Base-by-base conservation (phyloP, 441 rosid genomes). In the Syzygium syzygioides region DNA sequence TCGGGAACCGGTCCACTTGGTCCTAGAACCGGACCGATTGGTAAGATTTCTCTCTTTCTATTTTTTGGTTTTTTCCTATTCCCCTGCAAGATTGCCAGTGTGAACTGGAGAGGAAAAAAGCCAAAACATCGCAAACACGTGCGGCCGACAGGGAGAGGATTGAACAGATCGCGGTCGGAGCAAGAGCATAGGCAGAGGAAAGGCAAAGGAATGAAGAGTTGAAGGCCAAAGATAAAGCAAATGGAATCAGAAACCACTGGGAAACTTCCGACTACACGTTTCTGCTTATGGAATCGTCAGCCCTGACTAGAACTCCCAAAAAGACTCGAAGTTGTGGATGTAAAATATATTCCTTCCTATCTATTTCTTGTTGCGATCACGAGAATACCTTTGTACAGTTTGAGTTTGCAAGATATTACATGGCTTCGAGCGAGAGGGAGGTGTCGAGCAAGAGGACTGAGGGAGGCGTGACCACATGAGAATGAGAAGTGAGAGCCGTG, bases 181-280 rank as follows among this genome's bases (percentile, higher is more conserved):
- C 96, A 87, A 95, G 92, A 91, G 94, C 93, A 76, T 90, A 94
- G 92, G 96, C 95, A 34, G 90, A 86, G 85, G 92, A 95, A 89
- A 96, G 90, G 79, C 90, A 89, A 85, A 87, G 87, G 86, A 94
- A 92, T 1, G 94, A 95, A 86, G 98, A 93, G 92, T 34, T 89
- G 11, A 93, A 94, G 91, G 95, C 91, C 57, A 94, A 92, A 93
- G 93, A 90, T 79, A 96, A 96, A 90, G 98, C 98, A 85, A 92
- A 96, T 88, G 91, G 41, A 79, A 91, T 92, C 90, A 94, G 96
- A 91, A 91, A 85, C 87, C 87, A 94, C 95, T 7, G 96, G 96
- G 88, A 85, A 87, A 87, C 48, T 89, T 79, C 96, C 97, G 0
- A 89, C 68, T 9, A 52, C 93, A 64, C 96, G 99, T 85, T 93